phyloP scores from a whole-genome alignment of 2,329 filamentous ascomycete genomes.

The Truncatella angustata region DNA sequence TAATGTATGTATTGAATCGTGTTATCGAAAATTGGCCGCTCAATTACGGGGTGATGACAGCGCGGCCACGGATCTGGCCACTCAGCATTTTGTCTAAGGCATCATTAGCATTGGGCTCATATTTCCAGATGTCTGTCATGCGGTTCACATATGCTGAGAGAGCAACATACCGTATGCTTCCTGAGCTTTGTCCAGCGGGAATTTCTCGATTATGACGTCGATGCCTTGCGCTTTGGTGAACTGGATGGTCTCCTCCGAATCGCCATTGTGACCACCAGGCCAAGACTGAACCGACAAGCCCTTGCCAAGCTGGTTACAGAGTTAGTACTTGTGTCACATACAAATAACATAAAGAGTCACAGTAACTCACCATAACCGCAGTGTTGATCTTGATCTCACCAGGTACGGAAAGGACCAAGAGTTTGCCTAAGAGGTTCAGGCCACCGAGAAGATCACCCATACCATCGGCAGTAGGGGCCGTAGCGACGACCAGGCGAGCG shows the following conservation, averaged over 20 bases:
- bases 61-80: too few species aligned
- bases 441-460: slow-evolving; percentile 14
- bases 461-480: slow-evolving; percentile 11
- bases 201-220: slow-evolving; percentile 15
- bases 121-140: too few species aligned
- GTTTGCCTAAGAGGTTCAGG: slow-evolving; percentile 15
- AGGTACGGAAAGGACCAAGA: slow-evolving; percentile 13
- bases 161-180: too few species aligned
- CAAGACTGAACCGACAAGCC: slow-evolving; percentile 16
- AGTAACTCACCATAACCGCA: slow-evolving; percentile 8
- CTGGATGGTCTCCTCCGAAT: slow-evolving; percentile 14
- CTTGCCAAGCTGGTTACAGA: slow-evolving; percentile 17
- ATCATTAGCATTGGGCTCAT: too few species aligned
- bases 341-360: background rate
- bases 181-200: slow-evolving; percentile 14
- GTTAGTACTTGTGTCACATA: background rate
- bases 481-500: slow-evolving; percentile 12
- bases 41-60: too few species aligned
- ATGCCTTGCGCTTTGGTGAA: slow-evolving; percentile 15
- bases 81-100: too few species aligned
- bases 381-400: slow-evolving; percentile 15
- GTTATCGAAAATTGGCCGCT: too few species aligned
- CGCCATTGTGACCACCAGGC: slow-evolving; percentile 13
- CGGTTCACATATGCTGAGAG: too few species aligned
- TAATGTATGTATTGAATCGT: too few species aligned